Base-by-base conservation (phyloP, 176 grass and related monocot species). In the Carex cristatella region DNA sequence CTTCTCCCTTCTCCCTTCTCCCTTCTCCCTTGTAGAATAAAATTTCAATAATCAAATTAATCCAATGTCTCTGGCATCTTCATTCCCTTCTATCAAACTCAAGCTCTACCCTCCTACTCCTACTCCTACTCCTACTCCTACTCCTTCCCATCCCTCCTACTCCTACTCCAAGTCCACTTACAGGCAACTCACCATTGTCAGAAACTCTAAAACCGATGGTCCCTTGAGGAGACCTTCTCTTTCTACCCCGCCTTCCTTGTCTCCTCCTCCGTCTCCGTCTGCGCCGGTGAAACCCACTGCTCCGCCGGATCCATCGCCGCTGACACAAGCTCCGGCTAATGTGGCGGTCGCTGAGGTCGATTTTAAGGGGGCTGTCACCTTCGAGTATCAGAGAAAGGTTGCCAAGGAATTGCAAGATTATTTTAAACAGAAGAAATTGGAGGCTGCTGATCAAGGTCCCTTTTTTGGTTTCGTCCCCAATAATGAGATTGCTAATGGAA, bases 401-500 rank as follows among this genome's bases (percentile, higher is more conserved):
- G 97, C 97, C 23, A 99, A 91, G 88, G 97, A 99, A 62, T 87
- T 99, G 88, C 97, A 99, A 87, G 91, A 99, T 2, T 99, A 96
- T 83, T 99, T 96, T 85, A 99, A 92, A 83, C 90, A 96, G 91
- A 95, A 96, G 90, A 99, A 99, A 86, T 88, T 92, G 49, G 97
- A 99, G 79, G 91, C 94, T 66, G 84, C 91, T 7, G 54, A 86
- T 66, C 97, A 94, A 88, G 97, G 93, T 0, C 97, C 97, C 0
- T 88, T 90, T 86, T 96, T 99, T 84, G 97, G 97, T 16, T 99
- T 94, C 79, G 74, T 92, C 44, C 65, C 64, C 56, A 99, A 96
- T 81, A 99, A 99, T 84, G 97, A 99, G 67, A 96, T 96, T 81
- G 31, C 88, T 80, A 99, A 99, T 84, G 97, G 97, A 84, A 99